Conservation (phyloP, 2,329 filamentous ascomycete genomes). For the Rhinocladiella mackenziei region DNA sequence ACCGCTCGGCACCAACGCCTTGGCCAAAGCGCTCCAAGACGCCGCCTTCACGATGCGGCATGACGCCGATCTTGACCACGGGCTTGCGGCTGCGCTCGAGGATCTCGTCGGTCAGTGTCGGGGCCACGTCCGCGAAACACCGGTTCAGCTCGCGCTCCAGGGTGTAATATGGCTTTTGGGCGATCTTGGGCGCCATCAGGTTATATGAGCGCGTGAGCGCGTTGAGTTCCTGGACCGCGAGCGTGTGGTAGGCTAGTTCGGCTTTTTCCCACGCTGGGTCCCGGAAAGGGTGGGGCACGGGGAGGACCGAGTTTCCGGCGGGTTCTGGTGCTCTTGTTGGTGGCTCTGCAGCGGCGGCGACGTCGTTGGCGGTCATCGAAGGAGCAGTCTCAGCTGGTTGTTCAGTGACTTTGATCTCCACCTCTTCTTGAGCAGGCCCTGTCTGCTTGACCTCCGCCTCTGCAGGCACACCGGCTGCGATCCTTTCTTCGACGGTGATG, state of each 20-base stretch:
- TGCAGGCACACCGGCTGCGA: constrained; percentile 19
- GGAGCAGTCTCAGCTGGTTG: constrained; percentile 6
- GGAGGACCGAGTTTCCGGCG: constrained; percentile 28
- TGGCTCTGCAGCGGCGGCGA: not conserved
- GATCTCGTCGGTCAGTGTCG: constrained; percentile 68
- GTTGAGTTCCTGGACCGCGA: constrained; percentile 76
- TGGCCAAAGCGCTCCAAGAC: constrained; percentile 60
- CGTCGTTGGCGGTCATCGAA: not conserved
- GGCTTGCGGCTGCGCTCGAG: constrained; percentile 59
- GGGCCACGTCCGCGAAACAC: constrained; percentile 85
- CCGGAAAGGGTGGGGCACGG: constrained; percentile 63
- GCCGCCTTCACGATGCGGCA: constrained; percentile 45
- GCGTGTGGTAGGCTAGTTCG: constrained; percentile 69
- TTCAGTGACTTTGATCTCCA: constrained; percentile 29
- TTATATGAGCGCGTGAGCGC: constrained; percentile 81
- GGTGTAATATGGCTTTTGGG: constrained; percentile 87
- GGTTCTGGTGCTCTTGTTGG: constrained; percentile 10
- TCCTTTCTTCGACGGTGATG: constrained; percentile 38
- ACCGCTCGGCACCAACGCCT: constrained; percentile 38
- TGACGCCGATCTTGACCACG: constrained; percentile 40
- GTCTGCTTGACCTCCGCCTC: no score
- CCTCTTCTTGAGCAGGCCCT: no score
- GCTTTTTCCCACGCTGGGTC: constrained; percentile 70
- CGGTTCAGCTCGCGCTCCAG: constrained; percentile 74
- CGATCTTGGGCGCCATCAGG: constrained; percentile 84